Base-by-base conservation (phyloP, 164 flowering plant species). In the Sextonia rubra region DNA sequence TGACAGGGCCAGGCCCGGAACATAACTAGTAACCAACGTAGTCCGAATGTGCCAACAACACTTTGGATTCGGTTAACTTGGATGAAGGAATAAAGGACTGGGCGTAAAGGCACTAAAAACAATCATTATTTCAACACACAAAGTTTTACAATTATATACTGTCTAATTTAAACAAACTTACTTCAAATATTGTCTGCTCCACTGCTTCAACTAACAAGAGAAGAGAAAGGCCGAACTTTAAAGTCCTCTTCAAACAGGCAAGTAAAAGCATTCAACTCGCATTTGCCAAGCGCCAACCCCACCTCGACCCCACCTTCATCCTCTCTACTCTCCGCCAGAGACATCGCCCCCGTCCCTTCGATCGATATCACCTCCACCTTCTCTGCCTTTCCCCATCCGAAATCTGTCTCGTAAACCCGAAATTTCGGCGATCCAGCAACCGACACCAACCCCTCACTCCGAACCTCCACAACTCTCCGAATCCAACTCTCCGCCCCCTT, bases 381-480 rank as follows among this genome's bases (percentile, higher is more conserved):
- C 47, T 32, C 81, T 0, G 90, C 88, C 77, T 56, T 86, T 14
- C 91, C 91, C 84, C 82, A 87, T 15, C 91, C 91, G 64, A 84
- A 89, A 83, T 89, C 87, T 3, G 78, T 79, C 20, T 80, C 85
- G 44, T 89, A 89, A 11, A 66, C 73, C 1, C 47, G 73, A 9
- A 83, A 52, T 69, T 68, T 81, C 4, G 87, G 83, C 11, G 91
- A 81, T 3, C 88, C 86, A 0, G 85, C 76, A 18, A 86, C 79
- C 9, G 48, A 17, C 4, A 79, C 12, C 0, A 27, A 27, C 15
- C 64, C 26, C 27, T 22, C 26, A 4, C 71, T 58, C 2, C 20
- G 71, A 17, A 2, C 72, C 2, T 81, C 81, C 37, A 30, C 2
- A 75, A 4, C 12, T 3, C 4, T 64, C n/a, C 18, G 18, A 14